Evolutionary conservation across 2,329 filamentous ascomycete genomes (phyloP).

Genomic region (Trichocomaceae sp.): DNA sequence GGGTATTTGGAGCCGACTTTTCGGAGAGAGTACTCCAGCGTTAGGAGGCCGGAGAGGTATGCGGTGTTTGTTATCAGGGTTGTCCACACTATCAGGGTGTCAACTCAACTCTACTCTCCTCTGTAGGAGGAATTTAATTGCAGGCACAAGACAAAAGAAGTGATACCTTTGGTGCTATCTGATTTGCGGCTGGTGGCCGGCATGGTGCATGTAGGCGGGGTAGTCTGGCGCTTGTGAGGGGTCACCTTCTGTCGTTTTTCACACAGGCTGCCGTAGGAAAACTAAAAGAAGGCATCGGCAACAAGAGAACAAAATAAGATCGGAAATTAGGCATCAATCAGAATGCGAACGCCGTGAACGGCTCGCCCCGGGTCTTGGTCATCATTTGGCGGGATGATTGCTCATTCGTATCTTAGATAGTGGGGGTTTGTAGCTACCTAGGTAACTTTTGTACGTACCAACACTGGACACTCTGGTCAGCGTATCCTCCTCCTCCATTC

Average conservation of each 20-base stretch:
- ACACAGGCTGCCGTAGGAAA: not conserved
- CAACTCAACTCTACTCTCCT: no score
- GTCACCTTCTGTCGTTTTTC: not conserved
- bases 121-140: no score
- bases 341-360: not conserved
- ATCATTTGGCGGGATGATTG: not conserved
- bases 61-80: slow-evolving; percentile 76
- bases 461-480: no score
- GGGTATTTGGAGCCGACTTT: slow-evolving; percentile 62
- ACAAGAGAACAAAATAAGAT: not conserved
- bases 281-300: not conserved
- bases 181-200: not conserved
- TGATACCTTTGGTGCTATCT: slow-evolving; percentile 5
- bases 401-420: not conserved
- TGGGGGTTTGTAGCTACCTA: not conserved
- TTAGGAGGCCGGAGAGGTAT: slow-evolving; percentile 76
- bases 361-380: not conserved
- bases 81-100: slow-evolving; percentile 63
- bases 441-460: no score
- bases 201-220: not conserved
- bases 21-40: slow-evolving; percentile 70
- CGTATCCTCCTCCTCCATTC: no score
- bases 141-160: no score
- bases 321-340: not conserved
- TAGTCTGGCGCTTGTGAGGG: not conserved